These are phyloP conservation scores for Phytophthora aleatoria DNA, from an alignment of 352 stramenopile species.

Conservation along the genomic window DNA sequence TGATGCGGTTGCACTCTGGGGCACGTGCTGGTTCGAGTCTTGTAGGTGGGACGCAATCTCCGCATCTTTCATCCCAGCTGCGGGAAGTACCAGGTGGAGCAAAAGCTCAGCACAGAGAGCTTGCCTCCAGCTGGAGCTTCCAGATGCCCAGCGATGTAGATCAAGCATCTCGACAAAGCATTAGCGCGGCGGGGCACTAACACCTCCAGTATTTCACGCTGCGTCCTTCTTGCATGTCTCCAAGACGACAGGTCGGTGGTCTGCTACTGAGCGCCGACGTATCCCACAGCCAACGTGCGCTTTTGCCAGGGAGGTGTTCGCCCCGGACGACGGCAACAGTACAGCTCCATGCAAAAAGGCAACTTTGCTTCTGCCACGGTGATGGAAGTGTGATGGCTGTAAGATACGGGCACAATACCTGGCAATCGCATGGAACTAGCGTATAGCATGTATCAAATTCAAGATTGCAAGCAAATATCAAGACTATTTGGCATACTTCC, in stretches of 20 bases:
- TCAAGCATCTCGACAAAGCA: constrained; percentile 14
- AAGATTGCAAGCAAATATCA: background rate
- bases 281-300: constrained; percentile 16
- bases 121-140: constrained; percentile 17
- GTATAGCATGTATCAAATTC: constrained; percentile 1
- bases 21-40: constrained; percentile 18
- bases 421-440: background rate
- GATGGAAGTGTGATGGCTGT: constrained; percentile 30
- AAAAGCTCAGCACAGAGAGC: constrained; percentile 20
- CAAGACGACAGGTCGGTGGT: background rate
- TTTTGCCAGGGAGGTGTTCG: constrained; percentile 7
- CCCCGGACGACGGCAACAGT: background rate
- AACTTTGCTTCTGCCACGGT: constrained; percentile 12
- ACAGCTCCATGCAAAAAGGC: constrained; percentile 26
- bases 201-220: constrained; percentile 12
- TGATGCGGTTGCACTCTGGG: constrained; percentile 5
- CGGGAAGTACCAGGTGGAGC: constrained; percentile 23
- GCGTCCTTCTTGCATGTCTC: constrained; percentile 5
- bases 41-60: constrained; percentile 28
- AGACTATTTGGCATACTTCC: constrained; percentile 3
- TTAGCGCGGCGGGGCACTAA: constrained; percentile 1
- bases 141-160: constrained; percentile 14
- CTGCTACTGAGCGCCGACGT: background rate
- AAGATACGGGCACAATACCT: constrained; percentile 26
- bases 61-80: constrained; percentile 29